Percentiles rank a stretch among this genome's conserved stretches.
phyloP scores from a whole-genome alignment of 2,329 filamentous ascomycete genomes.

The Metarhizium guizhouense region DNA sequence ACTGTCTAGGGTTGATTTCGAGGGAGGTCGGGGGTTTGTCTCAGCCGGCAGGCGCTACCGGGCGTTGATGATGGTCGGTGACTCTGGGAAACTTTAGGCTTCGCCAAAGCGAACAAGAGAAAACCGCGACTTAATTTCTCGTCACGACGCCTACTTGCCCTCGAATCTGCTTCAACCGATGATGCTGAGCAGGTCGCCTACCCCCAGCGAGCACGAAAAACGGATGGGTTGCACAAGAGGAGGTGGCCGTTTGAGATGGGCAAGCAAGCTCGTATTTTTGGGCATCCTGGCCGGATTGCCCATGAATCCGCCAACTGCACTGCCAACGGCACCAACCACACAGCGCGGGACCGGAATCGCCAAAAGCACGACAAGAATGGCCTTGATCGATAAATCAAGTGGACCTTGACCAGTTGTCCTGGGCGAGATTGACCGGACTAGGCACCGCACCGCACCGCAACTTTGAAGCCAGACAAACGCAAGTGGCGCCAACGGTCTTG shows the following conservation, averaged over 20 bases:
- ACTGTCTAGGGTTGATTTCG: not conserved
- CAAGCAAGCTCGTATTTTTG: not conserved
- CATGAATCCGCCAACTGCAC: not conserved
- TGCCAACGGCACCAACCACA: not conserved
- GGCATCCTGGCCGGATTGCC: not conserved
- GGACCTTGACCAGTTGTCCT: not conserved
- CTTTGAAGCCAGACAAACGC: too few species aligned
- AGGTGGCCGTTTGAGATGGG: not conserved
- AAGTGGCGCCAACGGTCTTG: too few species aligned
- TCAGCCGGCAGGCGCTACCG: not conserved
- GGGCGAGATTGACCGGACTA: not conserved
- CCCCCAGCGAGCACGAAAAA: not conserved
- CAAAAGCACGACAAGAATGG: not conserved
- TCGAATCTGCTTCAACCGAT: not conserved
- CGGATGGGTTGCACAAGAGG: not conserved
- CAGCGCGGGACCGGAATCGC: not conserved
- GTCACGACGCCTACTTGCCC: not conserved
- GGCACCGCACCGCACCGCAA: too few species aligned
- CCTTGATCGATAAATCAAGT: not conserved
- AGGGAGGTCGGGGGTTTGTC: not conserved
- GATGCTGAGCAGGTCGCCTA: not conserved
- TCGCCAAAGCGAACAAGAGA: not conserved
- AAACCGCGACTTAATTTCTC: not conserved
- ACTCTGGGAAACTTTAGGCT: not conserved
- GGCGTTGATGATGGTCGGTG: not conserved